A percentile compares a stretch with the other conserved stretches of the same genome.
These are phyloP conservation scores for Lepidium campestre DNA, from an alignment of 441 rosid genomes.

Conservation along the genomic window DNA sequence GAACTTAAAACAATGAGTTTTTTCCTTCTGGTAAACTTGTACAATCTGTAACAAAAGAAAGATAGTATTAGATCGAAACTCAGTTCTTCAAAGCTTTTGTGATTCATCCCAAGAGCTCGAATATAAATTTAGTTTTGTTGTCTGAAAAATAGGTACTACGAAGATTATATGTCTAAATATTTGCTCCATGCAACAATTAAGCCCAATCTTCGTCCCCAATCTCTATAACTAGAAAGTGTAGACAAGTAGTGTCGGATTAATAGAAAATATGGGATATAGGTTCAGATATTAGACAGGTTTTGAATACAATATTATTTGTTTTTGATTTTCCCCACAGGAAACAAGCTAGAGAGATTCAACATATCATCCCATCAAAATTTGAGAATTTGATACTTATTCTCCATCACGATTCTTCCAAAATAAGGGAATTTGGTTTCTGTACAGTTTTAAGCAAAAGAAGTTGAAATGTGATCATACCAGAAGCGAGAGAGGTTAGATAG, in stretches of 20 bases:
- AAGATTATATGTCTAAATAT: not conserved
- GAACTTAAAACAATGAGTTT: no score
- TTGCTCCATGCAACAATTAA: not conserved
- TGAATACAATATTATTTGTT: not conserved
- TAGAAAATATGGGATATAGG: not conserved
- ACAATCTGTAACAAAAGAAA: no score
- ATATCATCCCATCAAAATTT: constrained; percentile 7
- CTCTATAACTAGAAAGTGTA: not conserved
- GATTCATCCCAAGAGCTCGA: not conserved
- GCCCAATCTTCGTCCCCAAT: not conserved
- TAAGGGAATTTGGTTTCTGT: constrained; percentile 1
- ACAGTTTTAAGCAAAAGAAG: not conserved
- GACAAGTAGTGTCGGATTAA: not conserved
- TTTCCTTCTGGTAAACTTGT: no score
- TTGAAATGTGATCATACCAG: constrained; percentile 10
- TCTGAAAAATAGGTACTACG: not conserved
- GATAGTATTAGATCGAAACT: no score
- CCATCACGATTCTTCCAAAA: not conserved
- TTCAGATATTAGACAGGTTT: not conserved
- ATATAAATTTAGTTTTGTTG: not conserved
- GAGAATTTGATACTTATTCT: not conserved
- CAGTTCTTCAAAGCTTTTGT: not conserved
- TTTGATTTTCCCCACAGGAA: not conserved
- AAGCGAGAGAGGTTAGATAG: constrained; percentile 38
- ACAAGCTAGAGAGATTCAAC: not conserved